Percentiles rank a stretch among this genome's conserved stretches.
phyloP scores from a whole-genome alignment of 192 early-diverging fungal species.

The Tieghemiomyces parasiticus region DNA sequence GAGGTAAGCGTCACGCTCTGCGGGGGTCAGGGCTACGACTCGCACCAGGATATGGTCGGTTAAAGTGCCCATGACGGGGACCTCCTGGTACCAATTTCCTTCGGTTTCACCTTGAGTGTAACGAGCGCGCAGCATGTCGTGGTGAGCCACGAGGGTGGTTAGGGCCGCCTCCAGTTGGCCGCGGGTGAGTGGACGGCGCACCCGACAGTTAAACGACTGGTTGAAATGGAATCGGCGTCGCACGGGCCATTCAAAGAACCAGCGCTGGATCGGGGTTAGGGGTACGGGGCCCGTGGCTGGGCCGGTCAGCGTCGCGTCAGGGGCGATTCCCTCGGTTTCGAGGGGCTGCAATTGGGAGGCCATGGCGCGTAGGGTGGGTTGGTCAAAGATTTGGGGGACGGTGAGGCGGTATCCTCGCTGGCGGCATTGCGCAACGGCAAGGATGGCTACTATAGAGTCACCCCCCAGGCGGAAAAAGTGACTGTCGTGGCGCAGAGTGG shows the following conservation, averaged over 20 bases:
- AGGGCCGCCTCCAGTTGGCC: not conserved
- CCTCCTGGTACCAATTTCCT: not conserved
- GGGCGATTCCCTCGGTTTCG: not conserved
- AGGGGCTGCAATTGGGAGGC: not conserved
- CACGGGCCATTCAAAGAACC: not conserved
- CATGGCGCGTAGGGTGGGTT: not conserved
- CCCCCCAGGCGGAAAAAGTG: conserved; percentile 1
- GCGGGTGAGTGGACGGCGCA: not conserved
- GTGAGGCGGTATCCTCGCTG: not conserved
- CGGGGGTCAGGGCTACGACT: not conserved
- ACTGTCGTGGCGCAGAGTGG: not conserved
- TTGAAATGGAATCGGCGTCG: conserved; percentile 2
- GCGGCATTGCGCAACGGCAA: not conserved
- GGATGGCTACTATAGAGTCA: conserved; percentile 4
- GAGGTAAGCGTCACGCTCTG: not conserved
- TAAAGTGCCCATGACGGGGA: not conserved
- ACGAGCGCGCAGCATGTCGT: conserved; percentile 3
- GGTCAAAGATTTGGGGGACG: not conserved
- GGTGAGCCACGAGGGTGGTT: not conserved
- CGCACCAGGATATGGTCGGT: not conserved
- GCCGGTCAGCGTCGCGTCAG: too few species aligned
- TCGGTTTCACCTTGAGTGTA: not conserved
- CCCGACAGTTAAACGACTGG: conserved; percentile 1
- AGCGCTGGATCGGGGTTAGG: not conserved
- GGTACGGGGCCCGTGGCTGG: not conserved